phyloP scores from a whole-genome alignment of 352 stramenopile species.

The Globisporangium abappressorium region DNA sequence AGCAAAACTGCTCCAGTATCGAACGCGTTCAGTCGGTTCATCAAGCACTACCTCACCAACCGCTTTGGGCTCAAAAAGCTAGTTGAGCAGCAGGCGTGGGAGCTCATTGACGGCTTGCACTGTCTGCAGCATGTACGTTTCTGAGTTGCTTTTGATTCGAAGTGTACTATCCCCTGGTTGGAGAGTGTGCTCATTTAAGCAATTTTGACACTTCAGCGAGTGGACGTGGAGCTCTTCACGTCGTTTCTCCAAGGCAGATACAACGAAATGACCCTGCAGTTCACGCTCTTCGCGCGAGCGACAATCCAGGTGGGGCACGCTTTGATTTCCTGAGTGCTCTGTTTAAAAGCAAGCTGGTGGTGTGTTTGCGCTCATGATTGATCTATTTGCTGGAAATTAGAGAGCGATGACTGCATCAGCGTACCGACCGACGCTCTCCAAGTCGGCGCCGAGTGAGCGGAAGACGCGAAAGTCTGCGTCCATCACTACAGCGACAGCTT shows the following conservation, averaged over 20 bases:
- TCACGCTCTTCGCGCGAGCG: conserved; percentile 53
- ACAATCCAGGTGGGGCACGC: conserved; percentile 32
- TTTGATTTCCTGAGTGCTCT: background rate
- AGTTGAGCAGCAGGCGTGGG: conserved; percentile 58
- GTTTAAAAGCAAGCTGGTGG: no score
- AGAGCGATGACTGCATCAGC: conserved; percentile 18
- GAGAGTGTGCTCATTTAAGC: background rate
- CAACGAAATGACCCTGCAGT: conserved; percentile 37
- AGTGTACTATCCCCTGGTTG: background rate
- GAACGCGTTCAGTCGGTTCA: conserved; percentile 37
- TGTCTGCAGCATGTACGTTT: conserved; percentile 32
- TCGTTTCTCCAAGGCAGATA: conserved; percentile 57
- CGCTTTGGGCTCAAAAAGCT: conserved; percentile 59
- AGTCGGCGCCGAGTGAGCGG: conserved; percentile 15
- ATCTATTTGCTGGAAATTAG: conserved; percentile 11
- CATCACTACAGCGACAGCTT: background rate
- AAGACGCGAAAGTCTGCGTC: conserved; percentile 23
- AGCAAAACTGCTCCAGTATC: background rate
- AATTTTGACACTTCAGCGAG: conserved; percentile 15
- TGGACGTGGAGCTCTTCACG: conserved; percentile 62
- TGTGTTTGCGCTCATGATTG: background rate
- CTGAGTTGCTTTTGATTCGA: background rate
- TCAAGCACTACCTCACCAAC: conserved; percentile 61
- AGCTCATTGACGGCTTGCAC: conserved; percentile 49
- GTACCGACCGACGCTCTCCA: conserved; percentile 27